phyloP scores from a whole-genome alignment of 2,329 filamentous ascomycete genomes.

The Pestalotiopsis sp. region DNA sequence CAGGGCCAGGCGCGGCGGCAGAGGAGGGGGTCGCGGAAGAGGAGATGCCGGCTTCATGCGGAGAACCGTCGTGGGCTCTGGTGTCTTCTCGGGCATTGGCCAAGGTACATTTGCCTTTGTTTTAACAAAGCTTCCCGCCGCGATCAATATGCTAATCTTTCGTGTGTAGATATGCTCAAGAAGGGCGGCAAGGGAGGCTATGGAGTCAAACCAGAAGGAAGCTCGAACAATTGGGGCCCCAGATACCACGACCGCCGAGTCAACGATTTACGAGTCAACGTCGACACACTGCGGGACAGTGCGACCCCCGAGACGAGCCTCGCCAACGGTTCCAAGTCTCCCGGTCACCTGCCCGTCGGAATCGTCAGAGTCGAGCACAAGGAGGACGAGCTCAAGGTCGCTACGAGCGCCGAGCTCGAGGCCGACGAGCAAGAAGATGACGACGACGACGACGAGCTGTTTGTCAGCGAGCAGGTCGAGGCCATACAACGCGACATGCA shows the following conservation, averaged over 20 bases:
- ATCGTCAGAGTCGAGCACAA: slow-evolving; percentile 58
- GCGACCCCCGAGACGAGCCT: slow-evolving; percentile 38
- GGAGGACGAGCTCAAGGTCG: slow-evolving; percentile 54
- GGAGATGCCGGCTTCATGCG: slow-evolving; percentile 30
- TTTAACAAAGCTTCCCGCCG: not conserved
- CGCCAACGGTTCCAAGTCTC: slow-evolving; percentile 27
- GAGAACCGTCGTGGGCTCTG: slow-evolving; percentile 33
- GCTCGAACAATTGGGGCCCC: slow-evolving; percentile 34
- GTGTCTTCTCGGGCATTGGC: slow-evolving; percentile 37
- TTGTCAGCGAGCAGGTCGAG: slow-evolving; percentile 40
- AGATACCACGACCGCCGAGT: slow-evolving; percentile 45
- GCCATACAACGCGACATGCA: slow-evolving; percentile 26
- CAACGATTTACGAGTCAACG: slow-evolving; percentile 55
- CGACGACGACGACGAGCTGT: slow-evolving; percentile 50
- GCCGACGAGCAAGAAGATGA: slow-evolving; percentile 50
- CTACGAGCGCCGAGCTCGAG: slow-evolving; percentile 60
- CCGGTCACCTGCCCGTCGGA: slow-evolving; percentile 52
- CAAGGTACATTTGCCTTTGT: slow-evolving; percentile 21
- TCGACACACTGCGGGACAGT: slow-evolving; percentile 54
- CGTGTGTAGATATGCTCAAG: slow-evolving; percentile 27
- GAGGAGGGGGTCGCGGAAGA: slow-evolving; percentile 38
- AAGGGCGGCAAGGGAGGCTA: slow-evolving; percentile 24
- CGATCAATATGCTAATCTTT: not conserved
- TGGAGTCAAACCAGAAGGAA: slow-evolving; percentile 26
- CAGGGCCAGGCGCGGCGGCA: slow-evolving; percentile 37